These are phyloP conservation scores for Diaporthe helianthi DNA, from an alignment of 2,329 filamentous ascomycete species.

Conservation along the genomic window DNA sequence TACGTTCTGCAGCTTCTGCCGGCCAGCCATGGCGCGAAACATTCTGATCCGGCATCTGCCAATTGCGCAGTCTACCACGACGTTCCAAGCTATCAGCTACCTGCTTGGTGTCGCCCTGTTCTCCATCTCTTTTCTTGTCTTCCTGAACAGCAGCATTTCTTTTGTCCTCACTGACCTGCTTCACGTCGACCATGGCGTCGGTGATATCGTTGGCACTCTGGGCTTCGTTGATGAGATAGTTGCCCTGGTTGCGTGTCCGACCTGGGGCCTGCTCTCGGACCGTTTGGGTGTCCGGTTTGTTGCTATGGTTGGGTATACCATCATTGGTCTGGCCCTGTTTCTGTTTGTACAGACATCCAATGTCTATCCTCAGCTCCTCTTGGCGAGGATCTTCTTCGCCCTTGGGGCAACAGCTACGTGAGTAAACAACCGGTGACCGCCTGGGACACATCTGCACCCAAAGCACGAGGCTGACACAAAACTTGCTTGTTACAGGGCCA, in stretches of 20 bases:
- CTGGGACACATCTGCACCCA: background rate
- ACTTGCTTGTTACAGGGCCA: constrained; percentile 59
- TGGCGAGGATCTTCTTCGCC: constrained; percentile 87
- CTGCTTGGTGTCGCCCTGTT: constrained; percentile 84
- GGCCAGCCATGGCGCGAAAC: constrained; percentile 33
- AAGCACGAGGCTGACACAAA: constrained; percentile 15
- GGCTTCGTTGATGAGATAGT: constrained; percentile 87
- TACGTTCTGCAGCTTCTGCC: background rate
- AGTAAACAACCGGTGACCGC: constrained; percentile 41
- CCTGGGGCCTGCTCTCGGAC: constrained; percentile 81
- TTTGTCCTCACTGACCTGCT: constrained; percentile 87
- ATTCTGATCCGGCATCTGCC: constrained; percentile 57
- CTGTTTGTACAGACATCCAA: constrained; percentile 85
- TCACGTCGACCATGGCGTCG: constrained; percentile 74
- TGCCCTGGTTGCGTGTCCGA: constrained; percentile 79
- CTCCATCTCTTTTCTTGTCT: constrained; percentile 88
- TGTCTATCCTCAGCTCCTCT: constrained; percentile 86
- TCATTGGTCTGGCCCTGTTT: constrained; percentile 79
- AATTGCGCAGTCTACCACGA: constrained; percentile 66
- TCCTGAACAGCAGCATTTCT: constrained; percentile 83
- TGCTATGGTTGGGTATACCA: constrained; percentile 77
- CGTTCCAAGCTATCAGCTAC: constrained; percentile 73
- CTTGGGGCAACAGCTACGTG: constrained; percentile 88
- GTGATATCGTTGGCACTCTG: constrained; percentile 82
- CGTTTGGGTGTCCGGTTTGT: constrained; percentile 77